These are phyloP conservation scores for Polyporus arcularius DNA, from an alignment of 768 basidiomycete species.

Conservation along the genomic window DNA sequence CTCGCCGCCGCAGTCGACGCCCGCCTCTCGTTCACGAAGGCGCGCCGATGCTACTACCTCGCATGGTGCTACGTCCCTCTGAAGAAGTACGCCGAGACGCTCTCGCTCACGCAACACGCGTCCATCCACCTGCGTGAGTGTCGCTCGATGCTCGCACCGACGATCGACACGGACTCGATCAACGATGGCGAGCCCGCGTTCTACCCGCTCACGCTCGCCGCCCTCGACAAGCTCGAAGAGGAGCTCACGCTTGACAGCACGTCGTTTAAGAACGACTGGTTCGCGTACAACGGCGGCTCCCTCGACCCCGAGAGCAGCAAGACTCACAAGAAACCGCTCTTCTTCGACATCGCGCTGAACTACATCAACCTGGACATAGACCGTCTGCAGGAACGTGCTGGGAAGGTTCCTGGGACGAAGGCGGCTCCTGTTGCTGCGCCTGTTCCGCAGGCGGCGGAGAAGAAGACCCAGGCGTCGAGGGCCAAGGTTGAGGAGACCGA, in stretches of 20 bases:
- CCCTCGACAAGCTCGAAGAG: slow-evolving; percentile 55
- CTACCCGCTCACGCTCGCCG: slow-evolving; percentile 51
- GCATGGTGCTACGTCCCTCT: slow-evolving; percentile 71
- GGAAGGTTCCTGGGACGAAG: slow-evolving; percentile 44
- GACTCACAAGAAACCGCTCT: slow-evolving; percentile 77
- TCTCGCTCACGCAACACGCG: slow-evolving; percentile 71
- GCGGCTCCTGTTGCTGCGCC: slow-evolving; percentile 14
- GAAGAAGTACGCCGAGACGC: slow-evolving; percentile 72
- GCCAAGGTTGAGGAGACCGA: slow-evolving; percentile 59
- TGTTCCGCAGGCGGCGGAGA: slow-evolving; percentile 38
- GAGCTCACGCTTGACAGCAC: slow-evolving; percentile 48
- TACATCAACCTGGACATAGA: slow-evolving; percentile 89
- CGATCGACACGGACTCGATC: slow-evolving; percentile 43
- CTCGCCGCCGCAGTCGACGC: slow-evolving; percentile 78
- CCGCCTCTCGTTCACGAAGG: slow-evolving; percentile 71
- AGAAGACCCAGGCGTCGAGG: slow-evolving; percentile 46
- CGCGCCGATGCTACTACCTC: slow-evolving; percentile 76
- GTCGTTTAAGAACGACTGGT: slow-evolving; percentile 74
- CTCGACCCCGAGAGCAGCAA: slow-evolving; percentile 41
- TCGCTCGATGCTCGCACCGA: slow-evolving; percentile 45
- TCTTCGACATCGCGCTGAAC: slow-evolving; percentile 94
- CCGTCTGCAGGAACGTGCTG: slow-evolving; percentile 66
- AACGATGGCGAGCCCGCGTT: slow-evolving; percentile 44
- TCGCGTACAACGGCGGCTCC: slow-evolving; percentile 69
- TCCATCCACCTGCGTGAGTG: slow-evolving; percentile 76